These are phyloP conservation scores for Pichia sp. DNA, from an alignment of 1,139 yeast species.

Conservation along the genomic window DNA sequence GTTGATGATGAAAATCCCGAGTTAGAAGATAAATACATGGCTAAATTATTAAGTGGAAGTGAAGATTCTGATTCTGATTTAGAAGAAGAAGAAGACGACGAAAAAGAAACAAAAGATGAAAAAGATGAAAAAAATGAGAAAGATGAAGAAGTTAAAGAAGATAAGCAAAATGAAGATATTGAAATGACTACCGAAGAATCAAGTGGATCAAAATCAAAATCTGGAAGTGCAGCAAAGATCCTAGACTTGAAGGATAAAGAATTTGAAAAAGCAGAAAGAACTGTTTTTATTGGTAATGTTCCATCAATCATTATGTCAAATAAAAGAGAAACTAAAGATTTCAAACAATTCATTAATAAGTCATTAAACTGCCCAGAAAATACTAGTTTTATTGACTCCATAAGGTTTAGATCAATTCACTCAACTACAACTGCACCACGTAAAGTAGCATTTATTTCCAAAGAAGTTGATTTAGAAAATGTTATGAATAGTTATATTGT, in stretches of 20 bases:
- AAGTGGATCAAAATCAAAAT: slow-evolving; percentile 10
- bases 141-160: slow-evolving; percentile 28
- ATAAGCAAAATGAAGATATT: slow-evolving; percentile 19
- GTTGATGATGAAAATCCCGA: slow-evolving; percentile 6
- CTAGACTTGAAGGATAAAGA: slow-evolving; percentile 59
- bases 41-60: slow-evolving; percentile 7
- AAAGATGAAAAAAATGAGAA: slow-evolving; percentile 21
- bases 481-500: slow-evolving; percentile 87
- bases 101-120: slow-evolving; percentile 28
- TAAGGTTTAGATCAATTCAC: slow-evolving; percentile 89
- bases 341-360: slow-evolving; percentile 54
- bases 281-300: slow-evolving; percentile 86
- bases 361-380: slow-evolving; percentile 21
- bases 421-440: slow-evolving; percentile 85
- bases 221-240: slow-evolving; percentile 28
- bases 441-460: slow-evolving; percentile 82
- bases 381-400: slow-evolving; percentile 43
- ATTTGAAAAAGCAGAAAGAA: slow-evolving; percentile 77
- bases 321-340: slow-evolving; percentile 53
- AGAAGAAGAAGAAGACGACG: slow-evolving; percentile 7
- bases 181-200: slow-evolving; percentile 19
- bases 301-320: slow-evolving; percentile 58
- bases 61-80: slow-evolving; percentile 2
- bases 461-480: slow-evolving; percentile 69
- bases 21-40: slow-evolving; percentile 14